Base-by-base conservation (phyloP, 164 flowering plant genomes). In the Kalanchoe fedtschenkoi region DNA sequence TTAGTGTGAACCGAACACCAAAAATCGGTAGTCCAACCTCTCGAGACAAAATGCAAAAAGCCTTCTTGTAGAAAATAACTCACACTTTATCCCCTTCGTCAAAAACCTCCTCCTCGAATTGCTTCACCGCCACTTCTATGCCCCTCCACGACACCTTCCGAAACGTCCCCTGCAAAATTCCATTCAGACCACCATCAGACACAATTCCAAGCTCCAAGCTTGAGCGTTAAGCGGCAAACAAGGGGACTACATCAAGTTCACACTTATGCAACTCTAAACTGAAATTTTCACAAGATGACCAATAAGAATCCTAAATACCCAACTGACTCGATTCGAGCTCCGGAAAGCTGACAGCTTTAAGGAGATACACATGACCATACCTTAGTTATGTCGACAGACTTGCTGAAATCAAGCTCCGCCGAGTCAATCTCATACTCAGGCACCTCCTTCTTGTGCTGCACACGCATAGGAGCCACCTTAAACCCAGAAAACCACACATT, bases 401-500 rank as follows among this genome's bases (percentile, higher is more conserved):
- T 77, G 1, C 83, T 75, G 62, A 87, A 88, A 76, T 93, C 97
- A 67, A 93, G 81, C 68, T 88, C 97, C 13, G 58, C 65, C 15
- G 91, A 75, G 72, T 84, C 77, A 71, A 93, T 93, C 74, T 93
- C 97, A 65, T 90, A 93, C 56, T 93, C 96, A 30, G 99, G 97
- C 44, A 90, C 87, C 69, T 93, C 96, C 42, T 81, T 85, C 22
- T 77, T 72, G 79, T 80, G 73, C 34, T 73, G 74, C 32, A 90
- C 97, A 60, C 81, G 91, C 97, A 93, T 90, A 9, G 96, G 91
- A 70, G 91, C 87, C 80, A 80, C 69, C 97, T 90, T 28, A 47
- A 19, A n/a, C 5, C 53, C 6, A 46, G 2, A 19, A 13, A 47
- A 47, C 8, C 54, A 47, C 1, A n/a, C n/a, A n/a, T n/a, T n/a